Evolutionary conservation across 306 rosid genomes (phyloP).

Genomic region (Cucurbita argyrosperma): DNA sequence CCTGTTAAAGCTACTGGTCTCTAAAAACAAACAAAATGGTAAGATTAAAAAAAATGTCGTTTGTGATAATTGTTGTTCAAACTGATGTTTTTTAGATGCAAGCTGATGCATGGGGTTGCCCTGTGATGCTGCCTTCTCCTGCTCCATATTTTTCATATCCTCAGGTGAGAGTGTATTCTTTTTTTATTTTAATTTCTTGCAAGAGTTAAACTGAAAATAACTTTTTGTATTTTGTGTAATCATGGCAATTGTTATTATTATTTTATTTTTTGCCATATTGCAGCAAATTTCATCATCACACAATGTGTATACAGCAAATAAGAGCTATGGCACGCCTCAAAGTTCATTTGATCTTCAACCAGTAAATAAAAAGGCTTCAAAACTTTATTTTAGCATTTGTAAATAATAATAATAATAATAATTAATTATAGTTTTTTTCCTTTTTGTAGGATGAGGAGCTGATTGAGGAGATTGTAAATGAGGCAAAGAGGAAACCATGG

Average conservation of each 20-base stretch:
- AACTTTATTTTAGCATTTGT: too few relatives aligned
- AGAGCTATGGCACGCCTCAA: conserved; percentile 27
- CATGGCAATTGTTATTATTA: neutral
- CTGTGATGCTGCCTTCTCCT: conserved; percentile 50
- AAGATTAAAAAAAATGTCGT: neutral
- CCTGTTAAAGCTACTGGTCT: too few relatives aligned
- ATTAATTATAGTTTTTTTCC: neutral
- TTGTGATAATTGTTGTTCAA: neutral
- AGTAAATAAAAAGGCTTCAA: conserved; percentile 31
- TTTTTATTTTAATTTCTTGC: neutral
- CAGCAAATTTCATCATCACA: conserved; percentile 41
- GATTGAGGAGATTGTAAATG: conserved; percentile 66
- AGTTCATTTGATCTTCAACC: conserved; percentile 45
- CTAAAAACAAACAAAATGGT: too few relatives aligned
- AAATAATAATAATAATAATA: too few relatives aligned
- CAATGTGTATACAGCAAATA: conserved; percentile 17
- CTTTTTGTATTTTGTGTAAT: neutral
- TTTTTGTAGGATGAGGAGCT: conserved; percentile 67
- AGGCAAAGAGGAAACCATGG: conserved; percentile 87
- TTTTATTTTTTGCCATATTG: neutral
- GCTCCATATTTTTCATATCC: conserved; percentile 28
- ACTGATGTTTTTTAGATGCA: conserved; percentile 31
- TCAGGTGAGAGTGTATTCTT: conserved; percentile 27
- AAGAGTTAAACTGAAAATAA: neutral
- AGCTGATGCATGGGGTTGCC: conserved; percentile 94